Percentiles rank a stretch among this genome's conserved stretches.
These are phyloP conservation scores for Inosperma sp. DNA, from an alignment of 768 basidiomycete species.

Conservation along the genomic window DNA sequence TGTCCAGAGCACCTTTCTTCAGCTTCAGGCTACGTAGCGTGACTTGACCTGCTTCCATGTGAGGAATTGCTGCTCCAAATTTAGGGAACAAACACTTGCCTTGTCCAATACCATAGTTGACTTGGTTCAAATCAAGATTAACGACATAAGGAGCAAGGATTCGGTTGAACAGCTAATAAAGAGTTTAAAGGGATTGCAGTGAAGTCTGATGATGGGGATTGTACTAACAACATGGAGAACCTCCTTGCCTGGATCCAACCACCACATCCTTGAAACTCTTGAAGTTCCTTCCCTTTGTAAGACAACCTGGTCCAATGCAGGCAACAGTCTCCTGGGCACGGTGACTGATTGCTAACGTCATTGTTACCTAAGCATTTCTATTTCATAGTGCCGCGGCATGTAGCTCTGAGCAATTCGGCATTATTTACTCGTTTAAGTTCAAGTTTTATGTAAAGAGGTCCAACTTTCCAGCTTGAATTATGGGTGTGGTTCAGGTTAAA, in stretches of 20 bases:
- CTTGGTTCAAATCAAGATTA: slow-evolving; percentile 91
- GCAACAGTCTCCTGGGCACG: too few species aligned
- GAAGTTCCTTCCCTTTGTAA: too few species aligned
- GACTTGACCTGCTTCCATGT: slow-evolving; percentile 52
- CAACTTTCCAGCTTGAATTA: too few species aligned
- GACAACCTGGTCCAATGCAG: too few species aligned
- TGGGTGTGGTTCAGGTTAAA: too few species aligned
- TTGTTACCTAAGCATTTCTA: too few species aligned
- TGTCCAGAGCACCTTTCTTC: slow-evolving; percentile 91
- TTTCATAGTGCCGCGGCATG: too few species aligned
- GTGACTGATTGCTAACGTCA: too few species aligned
- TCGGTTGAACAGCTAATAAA: slow-evolving; percentile 72
- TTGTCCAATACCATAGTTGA: slow-evolving; percentile 89
- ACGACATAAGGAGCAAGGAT: slow-evolving; percentile 94
- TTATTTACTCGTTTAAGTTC: too few species aligned
- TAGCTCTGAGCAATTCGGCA: too few species aligned
- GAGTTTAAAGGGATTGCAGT: neutral
- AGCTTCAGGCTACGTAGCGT: slow-evolving; percentile 78
- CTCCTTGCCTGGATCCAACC: slow-evolving; percentile 84
- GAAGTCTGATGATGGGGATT: neutral
- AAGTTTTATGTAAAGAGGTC: too few species aligned
- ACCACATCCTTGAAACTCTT: slow-evolving; percentile 56
- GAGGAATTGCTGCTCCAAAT: slow-evolving; percentile 9
- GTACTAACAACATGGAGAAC: slow-evolving; percentile 68
- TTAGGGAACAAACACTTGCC: slow-evolving; percentile 37